A percentile compares a stretch with the other conserved stretches of the same genome.
Evolutionary conservation across 306 rosid species (phyloP).

Genomic region (Spatholobus suberectus): DNA sequence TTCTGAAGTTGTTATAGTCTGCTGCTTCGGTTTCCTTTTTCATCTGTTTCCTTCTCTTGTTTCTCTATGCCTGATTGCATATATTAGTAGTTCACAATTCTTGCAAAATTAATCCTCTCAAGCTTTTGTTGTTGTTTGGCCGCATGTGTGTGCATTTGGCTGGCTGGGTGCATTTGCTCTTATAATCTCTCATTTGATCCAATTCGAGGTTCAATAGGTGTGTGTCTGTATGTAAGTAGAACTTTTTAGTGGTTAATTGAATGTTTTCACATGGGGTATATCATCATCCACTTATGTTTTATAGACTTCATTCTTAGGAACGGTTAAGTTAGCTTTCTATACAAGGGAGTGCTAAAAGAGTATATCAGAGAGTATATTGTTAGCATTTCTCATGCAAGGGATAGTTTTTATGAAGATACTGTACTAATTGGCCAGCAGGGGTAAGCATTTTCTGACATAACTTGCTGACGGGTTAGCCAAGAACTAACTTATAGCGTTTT

Average conservation of each 20-base stretch:
- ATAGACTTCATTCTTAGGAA: neutral
- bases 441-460: neutral
- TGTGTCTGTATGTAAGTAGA: neutral
- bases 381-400: no score
- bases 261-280: conserved; percentile 1
- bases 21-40: conserved; percentile 23
- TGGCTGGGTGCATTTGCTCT: neutral
- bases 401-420: neutral
- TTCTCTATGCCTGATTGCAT: neutral
- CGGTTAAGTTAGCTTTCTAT: neutral
- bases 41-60: conserved; percentile 23
- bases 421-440: neutral
- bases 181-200: neutral
- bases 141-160: neutral
- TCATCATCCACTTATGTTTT: neutral
- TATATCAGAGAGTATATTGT: no score
- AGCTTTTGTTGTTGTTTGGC: neutral
- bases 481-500: neutral
- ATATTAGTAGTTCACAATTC: neutral
- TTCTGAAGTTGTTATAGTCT: conserved; percentile 16
- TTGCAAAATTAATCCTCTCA: neutral
- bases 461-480: neutral
- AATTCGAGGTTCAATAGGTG: neutral
- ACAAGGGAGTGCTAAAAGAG: no score
- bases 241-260: conserved; percentile 8